Evolutionary conservation across 768 basidiomycete genomes (phyloP), one percentile per base, ranked within the genome.

Genomic region (Dentipellis fragilis): DNA sequence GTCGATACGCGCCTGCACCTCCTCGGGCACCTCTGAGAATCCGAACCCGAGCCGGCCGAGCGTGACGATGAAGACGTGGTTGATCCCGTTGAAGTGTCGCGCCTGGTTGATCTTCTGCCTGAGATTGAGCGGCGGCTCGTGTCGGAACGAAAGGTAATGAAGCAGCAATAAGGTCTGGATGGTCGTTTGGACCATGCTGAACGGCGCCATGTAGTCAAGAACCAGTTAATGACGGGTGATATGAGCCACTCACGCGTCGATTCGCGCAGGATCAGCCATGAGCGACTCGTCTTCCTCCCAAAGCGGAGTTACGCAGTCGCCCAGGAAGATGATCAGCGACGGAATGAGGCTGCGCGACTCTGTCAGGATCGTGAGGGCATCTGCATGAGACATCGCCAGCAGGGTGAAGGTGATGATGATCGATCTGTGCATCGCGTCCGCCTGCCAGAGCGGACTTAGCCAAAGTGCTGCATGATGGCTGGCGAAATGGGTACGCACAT

Each of bases 61-160:
- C 0, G 83, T 80, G n/a, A 89, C 81, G 29, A 83, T 79, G 64
- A 89, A 90, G 65, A 83, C 75, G 60, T 92, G 83, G 11, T 73
- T 73, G 23, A 87, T 68, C 35, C 82, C 83, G 60, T 78, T 81
- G 64, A 85, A 84, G 49, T 71, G 69, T 11, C 77, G 71, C 14
- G 81, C 78, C 42, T 75, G 71, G 55, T 79, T 77, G 34, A 91
- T 74, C 64, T 80, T 80, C 38, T 75, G 73, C 40, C 80, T 77
- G 52, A 90, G 69, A 64, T 80, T 76, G 49, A 80, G 55, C 54
- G 21, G 58, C 52, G 14, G 55, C 55, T 76, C 74, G 22, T 71
- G 65, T 35, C 71, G 69, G 57, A 81, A 79, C 39, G 88, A 73
- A 7, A 91, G 71, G 59, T 83, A 74, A 62, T 90, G 79, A 9